Percentiles rank a stretch among this genome's conserved stretches.
phyloP scores from a whole-genome alignment of 139 green algal genomes.

The Chlorella sp. region DNA sequence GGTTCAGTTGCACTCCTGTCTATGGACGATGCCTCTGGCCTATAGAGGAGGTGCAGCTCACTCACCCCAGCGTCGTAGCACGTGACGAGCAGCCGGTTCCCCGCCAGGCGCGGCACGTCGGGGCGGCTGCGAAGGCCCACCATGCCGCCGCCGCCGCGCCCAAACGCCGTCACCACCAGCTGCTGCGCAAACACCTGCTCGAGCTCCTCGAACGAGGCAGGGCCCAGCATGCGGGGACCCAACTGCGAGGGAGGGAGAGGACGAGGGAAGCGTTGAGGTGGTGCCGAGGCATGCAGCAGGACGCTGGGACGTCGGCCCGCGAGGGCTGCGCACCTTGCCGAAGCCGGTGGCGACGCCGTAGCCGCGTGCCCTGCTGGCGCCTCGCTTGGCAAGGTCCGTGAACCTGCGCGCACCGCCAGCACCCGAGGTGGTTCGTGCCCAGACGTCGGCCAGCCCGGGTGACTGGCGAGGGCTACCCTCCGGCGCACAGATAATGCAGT shows the following conservation, averaged over 20 bases:
- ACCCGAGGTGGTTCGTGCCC: too few species aligned
- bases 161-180: neutral
- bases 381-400: neutral
- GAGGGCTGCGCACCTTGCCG: neutral
- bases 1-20: too few species aligned
- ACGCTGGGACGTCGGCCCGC: neutral
- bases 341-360: neutral
- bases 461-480: too few species aligned
- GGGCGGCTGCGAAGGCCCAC: conserved; percentile 5
- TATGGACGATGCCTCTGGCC: too few species aligned
- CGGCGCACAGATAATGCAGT: neutral
- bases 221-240: conserved; percentile 9
- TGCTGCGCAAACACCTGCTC: conserved; percentile 21
- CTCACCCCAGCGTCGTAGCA: conserved; percentile 17
- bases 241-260: neutral
- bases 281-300: neutral
- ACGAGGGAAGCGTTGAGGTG: neutral
- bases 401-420: conserved; percentile 4
- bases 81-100: conserved; percentile 16
- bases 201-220: conserved; percentile 22
- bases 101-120: conserved; percentile 21
- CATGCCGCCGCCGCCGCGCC: neutral
- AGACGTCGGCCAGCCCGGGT: too few species aligned
- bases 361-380: neutral
- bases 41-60: too few species aligned